These are phyloP conservation scores for Nitzschia inconspicua DNA, from an alignment of 108 stramenopile genomes.

Conservation along the genomic window DNA sequence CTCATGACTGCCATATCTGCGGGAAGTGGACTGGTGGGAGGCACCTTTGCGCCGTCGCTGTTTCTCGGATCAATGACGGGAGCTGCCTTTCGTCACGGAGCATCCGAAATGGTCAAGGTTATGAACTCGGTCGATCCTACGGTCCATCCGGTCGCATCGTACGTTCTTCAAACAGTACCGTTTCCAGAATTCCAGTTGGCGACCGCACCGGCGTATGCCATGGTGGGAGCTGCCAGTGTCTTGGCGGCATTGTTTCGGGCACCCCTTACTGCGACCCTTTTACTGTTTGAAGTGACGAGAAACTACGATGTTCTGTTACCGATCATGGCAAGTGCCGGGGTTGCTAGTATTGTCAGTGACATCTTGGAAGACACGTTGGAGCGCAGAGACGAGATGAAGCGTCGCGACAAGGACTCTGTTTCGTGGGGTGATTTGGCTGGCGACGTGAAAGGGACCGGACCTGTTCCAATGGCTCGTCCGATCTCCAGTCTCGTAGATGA, in stretches of 20 bases:
- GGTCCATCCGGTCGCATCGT: constrained; percentile 12
- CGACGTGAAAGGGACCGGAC: too few species aligned
- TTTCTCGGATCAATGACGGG: constrained; percentile 89
- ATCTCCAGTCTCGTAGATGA: too few species aligned
- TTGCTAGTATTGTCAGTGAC: constrained; percentile 44
- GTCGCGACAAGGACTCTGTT: too few species aligned
- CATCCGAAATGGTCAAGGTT: too few species aligned
- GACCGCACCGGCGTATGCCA: constrained; percentile 85
- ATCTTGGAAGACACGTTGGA: constrained; percentile 41
- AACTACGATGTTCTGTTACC: constrained; percentile 90
- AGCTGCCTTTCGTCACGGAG: too few species aligned
- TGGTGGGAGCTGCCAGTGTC: constrained; percentile 88
- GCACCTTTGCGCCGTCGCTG: constrained; percentile 90
- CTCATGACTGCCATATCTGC: constrained; percentile 78
- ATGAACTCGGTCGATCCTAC: too few species aligned
- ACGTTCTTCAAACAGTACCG: constrained; percentile 4
- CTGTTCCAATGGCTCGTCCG: too few species aligned
- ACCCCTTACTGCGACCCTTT: constrained; percentile 79
- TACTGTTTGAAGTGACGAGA: constrained; percentile 89
- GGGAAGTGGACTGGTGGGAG: constrained; percentile 87
- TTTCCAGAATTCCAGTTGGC: constrained; percentile 24
- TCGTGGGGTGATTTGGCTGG: too few species aligned
- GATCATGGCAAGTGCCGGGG: constrained; percentile 75
- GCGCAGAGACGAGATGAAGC: too few species aligned
- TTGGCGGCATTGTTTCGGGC: constrained; percentile 88